Evolutionary conservation across 2,329 filamentous ascomycete species (phyloP).

Genomic region (Aspergillus fumigatiaffinis): DNA sequence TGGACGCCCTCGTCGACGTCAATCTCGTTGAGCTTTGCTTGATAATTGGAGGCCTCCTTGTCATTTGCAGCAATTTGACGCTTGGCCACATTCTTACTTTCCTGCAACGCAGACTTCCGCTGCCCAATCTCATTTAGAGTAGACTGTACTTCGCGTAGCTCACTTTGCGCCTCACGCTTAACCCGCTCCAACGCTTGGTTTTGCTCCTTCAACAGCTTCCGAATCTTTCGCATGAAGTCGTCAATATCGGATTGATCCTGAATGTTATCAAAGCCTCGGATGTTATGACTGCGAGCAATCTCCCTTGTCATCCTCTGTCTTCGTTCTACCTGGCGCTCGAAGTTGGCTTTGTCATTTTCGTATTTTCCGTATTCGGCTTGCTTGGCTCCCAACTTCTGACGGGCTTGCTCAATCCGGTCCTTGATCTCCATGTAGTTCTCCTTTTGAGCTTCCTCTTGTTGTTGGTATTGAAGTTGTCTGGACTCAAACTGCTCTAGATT

Average conservation of each 20-base stretch:
- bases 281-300: slow-evolving; percentile 69
- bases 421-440: slow-evolving; percentile 63
- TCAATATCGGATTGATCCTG: slow-evolving; percentile 69
- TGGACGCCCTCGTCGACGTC: slow-evolving; percentile 81
- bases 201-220: slow-evolving; percentile 72
- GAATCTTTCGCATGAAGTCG: slow-evolving; percentile 73
- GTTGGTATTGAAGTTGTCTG: slow-evolving; percentile 61
- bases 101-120: slow-evolving; percentile 65
- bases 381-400: slow-evolving; percentile 38
- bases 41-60: slow-evolving; percentile 61
- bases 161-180: slow-evolving; percentile 68
- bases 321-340: slow-evolving; percentile 71
- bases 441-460: slow-evolving; percentile 61
- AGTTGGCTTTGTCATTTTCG: slow-evolving; percentile 80
- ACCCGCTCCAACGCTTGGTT: slow-evolving; percentile 71
- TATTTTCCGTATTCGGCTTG: slow-evolving; percentile 61
- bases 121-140: slow-evolving; percentile 70
- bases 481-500: slow-evolving; percentile 75
- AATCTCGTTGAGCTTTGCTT: slow-evolving; percentile 67
- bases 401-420: slow-evolving; percentile 46
- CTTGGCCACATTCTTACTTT: slow-evolving; percentile 70
- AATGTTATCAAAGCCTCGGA: slow-evolving; percentile 79
- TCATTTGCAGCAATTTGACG: slow-evolving; percentile 72
- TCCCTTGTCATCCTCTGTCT: slow-evolving; percentile 73
- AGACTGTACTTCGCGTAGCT: slow-evolving; percentile 68